Evolutionary conservation across 2,329 filamentous ascomycete species (phyloP).

Genomic region (Cladosporium cucumerinum): DNA sequence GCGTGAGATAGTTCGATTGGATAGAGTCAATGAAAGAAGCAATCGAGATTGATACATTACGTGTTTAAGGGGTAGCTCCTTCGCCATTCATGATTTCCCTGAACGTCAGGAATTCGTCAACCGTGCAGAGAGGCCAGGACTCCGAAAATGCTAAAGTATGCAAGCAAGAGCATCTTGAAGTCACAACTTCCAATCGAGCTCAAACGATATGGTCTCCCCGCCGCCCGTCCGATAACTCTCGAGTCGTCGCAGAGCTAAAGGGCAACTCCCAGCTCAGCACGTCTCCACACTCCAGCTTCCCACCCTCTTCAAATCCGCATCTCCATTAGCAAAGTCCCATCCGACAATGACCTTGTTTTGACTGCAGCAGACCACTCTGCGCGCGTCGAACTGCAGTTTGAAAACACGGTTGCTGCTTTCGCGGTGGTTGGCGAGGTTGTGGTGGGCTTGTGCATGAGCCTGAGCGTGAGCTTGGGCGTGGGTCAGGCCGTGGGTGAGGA

Average conservation of each 20-base stretch:
- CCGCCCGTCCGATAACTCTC: not conserved
- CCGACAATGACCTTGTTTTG: slow-evolving; percentile 90
- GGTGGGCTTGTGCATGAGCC: slow-evolving; percentile 33
- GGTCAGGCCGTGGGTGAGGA: not conserved
- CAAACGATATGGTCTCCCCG: not conserved
- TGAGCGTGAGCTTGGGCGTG: slow-evolving; percentile 22
- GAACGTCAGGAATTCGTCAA: not conserved
- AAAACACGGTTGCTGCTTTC: slow-evolving; percentile 67
- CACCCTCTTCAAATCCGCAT: slow-evolving; percentile 55
- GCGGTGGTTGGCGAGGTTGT: slow-evolving; percentile 18
- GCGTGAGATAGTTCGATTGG: not conserved
- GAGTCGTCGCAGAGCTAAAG: not conserved
- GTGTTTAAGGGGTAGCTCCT: not conserved
- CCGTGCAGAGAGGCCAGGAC: not conserved
- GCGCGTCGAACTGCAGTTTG: slow-evolving; percentile 93
- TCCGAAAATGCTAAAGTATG: not conserved
- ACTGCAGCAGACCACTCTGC: slow-evolving; percentile 90
- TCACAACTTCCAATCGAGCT: not conserved
- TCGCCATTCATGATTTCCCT: not conserved
- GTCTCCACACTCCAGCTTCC: slow-evolving; percentile 35
- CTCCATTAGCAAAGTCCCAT: slow-evolving; percentile 94
- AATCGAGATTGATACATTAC: slow-evolving; percentile 4
- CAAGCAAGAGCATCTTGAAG: not conserved
- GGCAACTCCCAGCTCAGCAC: not conserved
- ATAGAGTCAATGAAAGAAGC: not conserved